These are phyloP conservation scores for Vigna hirtella DNA, from an alignment of 306 rosid species.

Conservation along the genomic window DNA sequence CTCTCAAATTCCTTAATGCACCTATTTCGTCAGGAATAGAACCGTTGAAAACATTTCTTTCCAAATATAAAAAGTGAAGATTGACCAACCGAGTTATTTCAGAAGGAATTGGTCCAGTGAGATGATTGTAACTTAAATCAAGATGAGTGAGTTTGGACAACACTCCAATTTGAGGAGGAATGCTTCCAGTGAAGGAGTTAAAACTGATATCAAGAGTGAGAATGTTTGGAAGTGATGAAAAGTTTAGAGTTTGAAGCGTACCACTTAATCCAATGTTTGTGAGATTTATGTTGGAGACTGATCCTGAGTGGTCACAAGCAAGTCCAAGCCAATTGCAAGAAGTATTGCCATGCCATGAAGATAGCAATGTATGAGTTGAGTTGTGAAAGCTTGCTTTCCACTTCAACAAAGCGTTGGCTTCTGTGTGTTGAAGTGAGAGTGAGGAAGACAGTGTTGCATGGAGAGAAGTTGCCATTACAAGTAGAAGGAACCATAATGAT, in stretches of 20 bases:
- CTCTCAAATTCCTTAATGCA: not conserved
- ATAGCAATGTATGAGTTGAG: not conserved
- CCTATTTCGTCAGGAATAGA: conserved; percentile 23
- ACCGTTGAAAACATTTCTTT: not conserved
- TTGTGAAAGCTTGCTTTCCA: conserved; percentile 13
- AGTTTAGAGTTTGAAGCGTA: conserved; percentile 36
- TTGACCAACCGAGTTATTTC: not conserved
- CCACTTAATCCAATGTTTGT: conserved; percentile 12
- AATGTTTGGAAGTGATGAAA: conserved; percentile 33
- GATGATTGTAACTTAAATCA: not conserved
- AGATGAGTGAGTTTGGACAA: conserved; percentile 15
- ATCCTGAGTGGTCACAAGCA: not conserved
- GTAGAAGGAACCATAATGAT: not conserved
- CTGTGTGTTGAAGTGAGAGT: not conserved
- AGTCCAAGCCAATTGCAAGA: conserved; percentile 3
- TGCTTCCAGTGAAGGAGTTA: conserved; percentile 26
- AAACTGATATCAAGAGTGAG: not conserved
- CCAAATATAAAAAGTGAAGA: not conserved
- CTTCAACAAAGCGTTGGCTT: conserved; percentile 23
- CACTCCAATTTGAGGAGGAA: conserved; percentile 16
- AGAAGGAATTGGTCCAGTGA: not conserved
- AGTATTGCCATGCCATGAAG: not conserved
- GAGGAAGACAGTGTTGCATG: not conserved
- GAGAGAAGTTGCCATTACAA: not conserved
- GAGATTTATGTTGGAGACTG: not conserved